These are phyloP conservation scores for Byssochlamys sp. DNA, from an alignment of 2,329 filamentous ascomycete genomes.

Conservation along the genomic window DNA sequence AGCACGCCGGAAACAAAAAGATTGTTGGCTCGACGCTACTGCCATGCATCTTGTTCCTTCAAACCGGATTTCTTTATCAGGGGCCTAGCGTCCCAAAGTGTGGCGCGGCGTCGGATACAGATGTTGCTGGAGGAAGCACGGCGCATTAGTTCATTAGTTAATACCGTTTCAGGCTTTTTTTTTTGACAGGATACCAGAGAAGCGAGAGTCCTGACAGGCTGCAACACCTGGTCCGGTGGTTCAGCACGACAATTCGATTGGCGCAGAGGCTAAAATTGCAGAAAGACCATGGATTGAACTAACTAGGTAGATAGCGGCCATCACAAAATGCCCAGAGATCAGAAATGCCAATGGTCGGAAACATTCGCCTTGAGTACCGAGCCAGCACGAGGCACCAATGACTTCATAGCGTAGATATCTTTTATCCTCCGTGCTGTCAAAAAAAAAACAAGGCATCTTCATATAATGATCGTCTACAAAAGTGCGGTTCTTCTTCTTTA, in stretches of 20 bases:
- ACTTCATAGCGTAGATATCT: not conserved
- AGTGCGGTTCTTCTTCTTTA: no score
- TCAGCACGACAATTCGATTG: not conserved
- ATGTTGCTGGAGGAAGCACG: not conserved
- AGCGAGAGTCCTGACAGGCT: not conserved
- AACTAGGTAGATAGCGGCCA: not conserved
- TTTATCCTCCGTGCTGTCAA: no score
- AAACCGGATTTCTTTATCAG: not conserved
- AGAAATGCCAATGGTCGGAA: not conserved
- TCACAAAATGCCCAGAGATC: not conserved
- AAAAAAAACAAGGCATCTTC: no score
- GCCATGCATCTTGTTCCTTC: not conserved
- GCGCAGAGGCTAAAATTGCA: not conserved
- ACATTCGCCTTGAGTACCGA: not conserved
- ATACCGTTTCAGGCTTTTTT: not conserved
- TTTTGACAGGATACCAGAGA: not conserved
- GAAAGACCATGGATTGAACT: not conserved
- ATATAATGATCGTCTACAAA: no score
- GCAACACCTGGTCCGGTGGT: not conserved
- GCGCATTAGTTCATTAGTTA: not conserved
- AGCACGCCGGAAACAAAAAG: not conserved
- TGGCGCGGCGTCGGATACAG: not conserved
- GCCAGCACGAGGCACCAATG: not conserved
- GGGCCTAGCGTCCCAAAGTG: not conserved
- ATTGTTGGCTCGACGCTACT: not conserved